Evolutionary conservation across 2,329 filamentous ascomycete genomes (phyloP), one percentile per base, ranked within the genome.

Genomic region (Tolypocladium endophyticum): DNA sequence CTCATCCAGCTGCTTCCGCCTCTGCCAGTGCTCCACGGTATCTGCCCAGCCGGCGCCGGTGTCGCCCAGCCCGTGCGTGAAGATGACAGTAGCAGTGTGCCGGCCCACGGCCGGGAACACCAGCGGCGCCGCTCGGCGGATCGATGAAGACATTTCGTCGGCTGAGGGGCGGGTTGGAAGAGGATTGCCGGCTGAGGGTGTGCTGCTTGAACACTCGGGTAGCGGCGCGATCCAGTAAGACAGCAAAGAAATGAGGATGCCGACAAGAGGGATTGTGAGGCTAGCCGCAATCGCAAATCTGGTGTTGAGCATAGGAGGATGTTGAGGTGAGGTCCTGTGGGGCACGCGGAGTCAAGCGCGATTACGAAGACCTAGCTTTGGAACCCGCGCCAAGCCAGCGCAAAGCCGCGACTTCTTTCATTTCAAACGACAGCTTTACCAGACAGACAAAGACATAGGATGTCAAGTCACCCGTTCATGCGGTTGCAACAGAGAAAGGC

Each of bases 41-140:
- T 85, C 86, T 53, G 88, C 82, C 92, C 90, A 93, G 66, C 89
- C 89, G 65, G 84, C 79, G 52, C 88, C 89, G 36, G 81, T 88
- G 72, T 97, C 94, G 63, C 94, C 94, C 45, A 99, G 80, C 18
- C 94, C 94, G 73, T 99, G 94, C 58, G 90, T 82, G 75, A 97
- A 92, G 69, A 99, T 97, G 68, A 97, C 88, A 3, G 93, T 97
- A 30, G 92, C 92, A 43, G 94, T 97, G 76, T 97, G 94, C 70
- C 85, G 85, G 71, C 84, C 89, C 39, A 89, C 77, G 47, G 92
- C 90, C 35, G 90, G 90, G 61, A 96, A 86, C 25, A 94, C 81
- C 59, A 94, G 78, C 18, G 86, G 84, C 20, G 75, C 71, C 30
- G 71, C 59, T 47, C 72, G 69, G n/a, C 68, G 61, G 39, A 73